Conservation (phyloP, 2,329 filamentous ascomycete species). For the Calonectria pseudoturangicola region DNA sequence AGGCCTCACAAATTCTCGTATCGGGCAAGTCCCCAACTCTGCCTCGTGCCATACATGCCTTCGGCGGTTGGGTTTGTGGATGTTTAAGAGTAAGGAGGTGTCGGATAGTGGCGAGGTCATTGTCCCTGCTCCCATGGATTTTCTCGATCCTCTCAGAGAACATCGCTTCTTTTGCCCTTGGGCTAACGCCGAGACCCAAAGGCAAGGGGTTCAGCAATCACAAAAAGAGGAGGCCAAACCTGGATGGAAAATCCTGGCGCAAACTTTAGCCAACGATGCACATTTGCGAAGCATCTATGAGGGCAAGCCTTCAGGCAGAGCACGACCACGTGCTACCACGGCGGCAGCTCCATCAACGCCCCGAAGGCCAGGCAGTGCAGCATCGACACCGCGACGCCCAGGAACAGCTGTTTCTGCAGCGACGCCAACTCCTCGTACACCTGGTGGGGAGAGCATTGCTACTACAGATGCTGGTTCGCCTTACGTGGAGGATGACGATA, state of each 20-base stretch:
- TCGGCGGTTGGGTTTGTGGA: constrained; percentile 92
- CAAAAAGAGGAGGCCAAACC: constrained; percentile 63
- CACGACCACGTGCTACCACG: constrained; percentile 39
- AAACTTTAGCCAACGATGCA: constrained; percentile 75
- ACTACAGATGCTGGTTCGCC: constrained; percentile 34
- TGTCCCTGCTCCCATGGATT: constrained; percentile 77
- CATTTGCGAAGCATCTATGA: constrained; percentile 67
- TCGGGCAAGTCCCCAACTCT: constrained; percentile 80
- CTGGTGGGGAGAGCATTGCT: constrained; percentile 38
- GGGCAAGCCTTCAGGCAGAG: constrained; percentile 51
- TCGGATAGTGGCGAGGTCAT: constrained; percentile 72
- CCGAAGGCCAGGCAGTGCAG: constrained; percentile 44
- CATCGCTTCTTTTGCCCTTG: constrained; percentile 91
- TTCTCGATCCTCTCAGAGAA: constrained; percentile 81
- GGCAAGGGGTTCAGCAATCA: constrained; percentile 58
- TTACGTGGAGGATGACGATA: constrained; percentile 63
- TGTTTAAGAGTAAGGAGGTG: constrained; percentile 87
- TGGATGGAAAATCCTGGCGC: constrained; percentile 73
- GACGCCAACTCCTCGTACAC: constrained; percentile 38
- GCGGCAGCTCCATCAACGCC: constrained; percentile 49
- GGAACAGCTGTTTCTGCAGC: constrained; percentile 43
- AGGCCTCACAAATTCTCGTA: constrained; percentile 72
- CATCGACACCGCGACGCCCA: constrained; percentile 50
- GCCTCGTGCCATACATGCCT: constrained; percentile 91
- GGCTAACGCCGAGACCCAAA: constrained; percentile 80